Percentiles rank a stretch among this genome's conserved stretches.
phyloP scores from a whole-genome alignment of 495 filamentous ascomycete species.

The Pseudoneurospora amorphoporcata region DNA sequence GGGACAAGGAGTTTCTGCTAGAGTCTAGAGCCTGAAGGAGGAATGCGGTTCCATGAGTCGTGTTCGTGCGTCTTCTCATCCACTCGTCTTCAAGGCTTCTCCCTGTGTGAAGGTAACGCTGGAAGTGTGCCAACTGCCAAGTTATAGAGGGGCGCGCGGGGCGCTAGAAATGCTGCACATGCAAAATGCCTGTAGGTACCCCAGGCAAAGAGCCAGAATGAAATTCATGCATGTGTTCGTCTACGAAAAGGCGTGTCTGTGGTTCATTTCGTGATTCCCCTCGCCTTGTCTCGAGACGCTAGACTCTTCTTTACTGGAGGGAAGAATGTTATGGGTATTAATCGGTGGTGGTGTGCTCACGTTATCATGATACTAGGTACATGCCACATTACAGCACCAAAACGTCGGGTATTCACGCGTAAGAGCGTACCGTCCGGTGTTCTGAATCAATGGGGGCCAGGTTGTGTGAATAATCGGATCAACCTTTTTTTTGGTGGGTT shows the following conservation, averaged over 20 bases:
- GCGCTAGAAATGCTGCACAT: not conserved
- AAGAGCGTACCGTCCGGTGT: not conserved
- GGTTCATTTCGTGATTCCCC: not conserved
- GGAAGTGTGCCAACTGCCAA: not conserved
- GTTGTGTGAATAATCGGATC: too few relatives aligned
- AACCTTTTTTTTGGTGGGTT: too few relatives aligned
- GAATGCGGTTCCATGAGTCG: not conserved
- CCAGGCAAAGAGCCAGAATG: not conserved
- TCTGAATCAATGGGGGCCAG: too few relatives aligned
- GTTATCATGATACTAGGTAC: not conserved
- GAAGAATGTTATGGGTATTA: not conserved
- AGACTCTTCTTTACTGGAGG: not conserved
- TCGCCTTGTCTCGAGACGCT: not conserved
- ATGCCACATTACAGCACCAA: not conserved
- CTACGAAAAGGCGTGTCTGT: not conserved
- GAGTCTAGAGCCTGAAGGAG: not conserved
- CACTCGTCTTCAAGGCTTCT: not conserved
- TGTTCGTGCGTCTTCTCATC: not conserved
- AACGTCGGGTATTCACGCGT: not conserved
- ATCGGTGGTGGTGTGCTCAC: not conserved
- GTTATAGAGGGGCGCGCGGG: not conserved
- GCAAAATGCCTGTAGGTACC: not conserved
- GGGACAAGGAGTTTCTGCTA: not conserved
- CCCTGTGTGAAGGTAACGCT: not conserved
- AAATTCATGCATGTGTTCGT: not conserved